Evolutionary conservation across 2,329 filamentous ascomycete genomes (phyloP), one percentile per base, ranked within the genome.

Genomic region (Xylariaceae sp.): DNA sequence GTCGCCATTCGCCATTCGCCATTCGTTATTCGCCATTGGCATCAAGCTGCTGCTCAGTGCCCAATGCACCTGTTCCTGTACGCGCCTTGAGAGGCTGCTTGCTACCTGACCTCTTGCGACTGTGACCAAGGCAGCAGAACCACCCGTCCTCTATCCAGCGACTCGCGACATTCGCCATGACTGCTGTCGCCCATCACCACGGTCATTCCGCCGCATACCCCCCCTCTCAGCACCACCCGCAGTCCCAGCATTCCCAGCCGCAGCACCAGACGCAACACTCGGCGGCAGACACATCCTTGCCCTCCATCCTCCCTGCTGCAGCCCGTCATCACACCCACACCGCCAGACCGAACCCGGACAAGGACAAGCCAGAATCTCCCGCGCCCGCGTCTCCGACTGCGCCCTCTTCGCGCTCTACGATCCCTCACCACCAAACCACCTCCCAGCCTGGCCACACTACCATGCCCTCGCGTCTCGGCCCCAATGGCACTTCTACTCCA

Each of bases 381-480:
- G 39, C 39, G 30, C 35, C 47, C 17, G 31, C 39, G 18, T 32
- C 47, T 35, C 48, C 53, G 31, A 39, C 44, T 44, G 39, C 31
- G 32, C 27, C 33, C 35, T 31, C 42, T 38, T 45, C 19, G 32
- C 51, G 46, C 19, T 44, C 50, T 27, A 31, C 45, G 22, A 31
- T 55, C 53, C 54, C 46, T 53, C 42, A 45, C 33, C 33, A 39
- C 39, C 27, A 44, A 42, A 27, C 15, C 48, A 27, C 42, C 42
- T 18, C n/a, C 45, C 22, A 27, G 22, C 22, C 22, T 15, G 30
- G 43, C 35, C 27, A 39, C 33, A 39, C 42, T 36, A 35, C 41
- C 17, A 62, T 63, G 58, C 58, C 61, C 47, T 62, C 58, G 47
- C 54, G 56, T 41, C 48, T 58, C 15, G 51, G 45, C 44, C 40